Evolutionary conservation across 2,329 filamentous ascomycete species (phyloP).

Genomic region (Alternaria incomplexa): DNA sequence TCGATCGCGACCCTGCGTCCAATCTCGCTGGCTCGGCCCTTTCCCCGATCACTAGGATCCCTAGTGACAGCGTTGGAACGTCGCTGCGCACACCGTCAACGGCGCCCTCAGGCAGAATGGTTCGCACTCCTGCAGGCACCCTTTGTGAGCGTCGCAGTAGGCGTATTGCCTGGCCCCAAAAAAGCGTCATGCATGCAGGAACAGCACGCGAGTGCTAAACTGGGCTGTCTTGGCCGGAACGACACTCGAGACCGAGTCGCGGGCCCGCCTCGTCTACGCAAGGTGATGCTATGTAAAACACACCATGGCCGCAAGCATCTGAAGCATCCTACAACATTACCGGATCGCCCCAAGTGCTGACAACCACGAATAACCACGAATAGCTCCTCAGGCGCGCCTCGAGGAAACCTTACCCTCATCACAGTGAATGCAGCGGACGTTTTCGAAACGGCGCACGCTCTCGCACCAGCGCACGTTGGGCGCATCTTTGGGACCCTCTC

Average conservation of each 20-base stretch:
- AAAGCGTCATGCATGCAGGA: conserved; percentile 24
- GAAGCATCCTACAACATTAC: conserved; percentile 12
- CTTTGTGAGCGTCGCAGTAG: conserved; percentile 7
- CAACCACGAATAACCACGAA: conserved; percentile 2
- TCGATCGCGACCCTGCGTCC: background rate
- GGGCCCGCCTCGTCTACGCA: conserved; percentile 19
- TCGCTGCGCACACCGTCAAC: background rate
- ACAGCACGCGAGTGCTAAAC: conserved; percentile 20
- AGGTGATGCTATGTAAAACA: conserved; percentile 21
- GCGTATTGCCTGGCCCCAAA: conserved; percentile 16
- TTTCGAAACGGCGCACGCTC: background rate
- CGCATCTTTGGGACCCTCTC: conserved; percentile 3
- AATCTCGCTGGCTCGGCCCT: conserved; percentile 1
- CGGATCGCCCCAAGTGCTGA: conserved; percentile 14
- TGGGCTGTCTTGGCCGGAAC: conserved; percentile 20
- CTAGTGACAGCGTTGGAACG: background rate
- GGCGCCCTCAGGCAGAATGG: background rate
- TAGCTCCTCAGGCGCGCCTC: background rate
- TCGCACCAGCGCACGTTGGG: conserved; percentile 3
- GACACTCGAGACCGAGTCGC: conserved; percentile 23
- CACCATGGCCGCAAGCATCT: conserved; percentile 23
- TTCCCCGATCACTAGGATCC: background rate
- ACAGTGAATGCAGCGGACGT: background rate
- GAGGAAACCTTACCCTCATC: background rate
- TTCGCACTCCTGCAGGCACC: background rate